A percentile compares a stretch with the other conserved stretches of the same genome.
Conservation (phyloP, 176 grass and related monocot genomes). For the Eragrostis curvula region DNA sequence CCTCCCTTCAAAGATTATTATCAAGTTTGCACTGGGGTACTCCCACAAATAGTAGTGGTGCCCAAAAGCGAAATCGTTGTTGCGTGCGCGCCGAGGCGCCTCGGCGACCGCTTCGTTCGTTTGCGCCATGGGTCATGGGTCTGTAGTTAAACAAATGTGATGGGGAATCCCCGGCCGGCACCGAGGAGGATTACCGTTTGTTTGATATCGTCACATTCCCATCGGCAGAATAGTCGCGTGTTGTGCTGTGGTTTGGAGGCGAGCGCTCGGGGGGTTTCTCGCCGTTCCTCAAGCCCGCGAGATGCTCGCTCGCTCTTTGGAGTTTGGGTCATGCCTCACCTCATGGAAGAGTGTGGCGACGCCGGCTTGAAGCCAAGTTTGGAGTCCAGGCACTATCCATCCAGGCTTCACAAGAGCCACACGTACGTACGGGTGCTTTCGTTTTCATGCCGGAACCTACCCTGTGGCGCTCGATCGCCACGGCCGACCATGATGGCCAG, state of each 20-base stretch:
- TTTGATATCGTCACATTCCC: background rate
- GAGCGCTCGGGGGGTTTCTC: background rate
- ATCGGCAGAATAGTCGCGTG: constrained; percentile 14
- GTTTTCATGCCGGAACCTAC: too few species aligned
- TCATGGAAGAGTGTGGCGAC: background rate
- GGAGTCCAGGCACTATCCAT: background rate
- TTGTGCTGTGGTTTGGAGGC: background rate
- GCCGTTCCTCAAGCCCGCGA: background rate
- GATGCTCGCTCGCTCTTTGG: background rate
- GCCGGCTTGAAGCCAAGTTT: background rate
- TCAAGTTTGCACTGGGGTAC: too few species aligned
- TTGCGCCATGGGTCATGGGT: background rate
- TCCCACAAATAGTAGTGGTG: too few species aligned
- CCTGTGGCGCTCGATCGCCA: too few species aligned
- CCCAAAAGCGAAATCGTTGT: too few species aligned
- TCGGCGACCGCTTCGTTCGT: background rate
- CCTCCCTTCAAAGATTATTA: too few species aligned
- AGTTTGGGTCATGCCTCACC: background rate
- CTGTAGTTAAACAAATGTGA: background rate
- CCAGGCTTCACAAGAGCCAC: background rate
- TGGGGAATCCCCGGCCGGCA: background rate
- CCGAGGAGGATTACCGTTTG: constrained; percentile 26
- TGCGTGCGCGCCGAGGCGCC: background rate
- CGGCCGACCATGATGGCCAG: too few species aligned
- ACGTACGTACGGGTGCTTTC: too few species aligned